A percentile compares a stretch with the other conserved stretches of the same genome.
These are phyloP conservation scores for Didymella keratinophila DNA, from an alignment of 2,329 filamentous ascomycete genomes.

Conservation along the genomic window DNA sequence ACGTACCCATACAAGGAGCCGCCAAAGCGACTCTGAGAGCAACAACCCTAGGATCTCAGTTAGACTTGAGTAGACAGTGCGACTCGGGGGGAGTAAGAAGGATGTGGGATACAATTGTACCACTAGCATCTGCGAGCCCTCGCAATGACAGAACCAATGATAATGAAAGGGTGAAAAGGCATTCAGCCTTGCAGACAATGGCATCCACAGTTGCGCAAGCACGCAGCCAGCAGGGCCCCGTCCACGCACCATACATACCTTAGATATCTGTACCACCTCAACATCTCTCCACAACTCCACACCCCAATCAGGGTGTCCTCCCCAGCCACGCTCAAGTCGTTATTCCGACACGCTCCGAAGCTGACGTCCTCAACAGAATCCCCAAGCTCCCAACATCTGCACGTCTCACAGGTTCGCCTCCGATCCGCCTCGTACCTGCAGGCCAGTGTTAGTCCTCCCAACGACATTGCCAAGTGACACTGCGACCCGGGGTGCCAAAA, in stretches of 20 bases:
- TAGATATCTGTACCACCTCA: not conserved
- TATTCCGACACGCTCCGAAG: constrained; percentile 12
- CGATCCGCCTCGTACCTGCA: constrained; percentile 16
- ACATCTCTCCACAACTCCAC: constrained; percentile 2
- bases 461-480: constrained; percentile 6
- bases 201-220: constrained; percentile 1
- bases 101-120: not conserved
- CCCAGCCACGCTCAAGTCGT: constrained; percentile 2
- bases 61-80: not conserved
- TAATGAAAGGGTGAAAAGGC: not conserved
- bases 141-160: not conserved
- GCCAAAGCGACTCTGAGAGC: not conserved
- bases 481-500: not conserved
- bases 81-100: not conserved
- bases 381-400: constrained; percentile 16
- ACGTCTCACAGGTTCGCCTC: constrained; percentile 10
- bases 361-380: constrained; percentile 13
- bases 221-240: not conserved
- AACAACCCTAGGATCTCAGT: not conserved
- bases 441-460: constrained; percentile 15
- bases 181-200: constrained; percentile 2
- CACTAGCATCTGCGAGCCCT: not conserved
- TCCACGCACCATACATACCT: not conserved
- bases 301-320: constrained; percentile 8
- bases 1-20: constrained; percentile 5